These are phyloP conservation scores for Lodderomyces orthopsilosis DNA, from an alignment of 1,139 yeast species.

Conservation along the genomic window DNA sequence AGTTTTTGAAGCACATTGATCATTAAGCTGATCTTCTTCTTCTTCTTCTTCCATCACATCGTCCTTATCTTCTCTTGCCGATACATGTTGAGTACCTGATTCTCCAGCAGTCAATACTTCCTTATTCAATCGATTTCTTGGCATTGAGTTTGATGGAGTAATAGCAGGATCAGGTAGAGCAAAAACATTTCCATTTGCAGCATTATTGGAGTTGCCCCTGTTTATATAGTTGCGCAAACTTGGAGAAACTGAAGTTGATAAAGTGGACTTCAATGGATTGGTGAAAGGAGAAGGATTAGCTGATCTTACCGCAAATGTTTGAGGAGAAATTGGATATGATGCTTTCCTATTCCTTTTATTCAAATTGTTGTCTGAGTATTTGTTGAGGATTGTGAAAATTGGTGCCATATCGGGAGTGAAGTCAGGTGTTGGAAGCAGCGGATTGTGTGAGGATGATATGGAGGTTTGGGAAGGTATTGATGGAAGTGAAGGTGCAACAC, in stretches of 20 bases:
- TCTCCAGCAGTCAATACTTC: slow-evolving; percentile 15
- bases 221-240: slow-evolving; percentile 1
- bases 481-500: slow-evolving; percentile 7
- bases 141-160: slow-evolving; percentile 17
- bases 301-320: slow-evolving; percentile 15
- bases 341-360: slow-evolving; percentile 6
- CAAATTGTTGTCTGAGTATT: slow-evolving; percentile 15
- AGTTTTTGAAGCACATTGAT: slow-evolving; percentile 42
- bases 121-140: slow-evolving; percentile 28
- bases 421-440: slow-evolving; percentile 42
- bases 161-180: slow-evolving; percentile 44
- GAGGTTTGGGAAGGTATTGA: slow-evolving; percentile 8
- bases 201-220: slow-evolving; percentile 5
- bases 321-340: slow-evolving; percentile 17
- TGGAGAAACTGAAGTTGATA: slow-evolving; percentile 10
- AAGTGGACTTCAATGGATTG: slow-evolving; percentile 19
- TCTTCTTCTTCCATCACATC: slow-evolving; percentile 16
- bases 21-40: slow-evolving; percentile 17
- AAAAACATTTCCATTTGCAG: slow-evolving; percentile 18
- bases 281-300: slow-evolving; percentile 26
- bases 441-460: slow-evolving; percentile 6
- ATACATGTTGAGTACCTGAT: slow-evolving; percentile 6
- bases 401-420: slow-evolving; percentile 46
- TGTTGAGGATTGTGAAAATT: slow-evolving; percentile 28
- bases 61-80: slow-evolving; percentile 14